Conservation (phyloP, 805 yeast genomes). For the Starmerella scarabaei region DNA sequence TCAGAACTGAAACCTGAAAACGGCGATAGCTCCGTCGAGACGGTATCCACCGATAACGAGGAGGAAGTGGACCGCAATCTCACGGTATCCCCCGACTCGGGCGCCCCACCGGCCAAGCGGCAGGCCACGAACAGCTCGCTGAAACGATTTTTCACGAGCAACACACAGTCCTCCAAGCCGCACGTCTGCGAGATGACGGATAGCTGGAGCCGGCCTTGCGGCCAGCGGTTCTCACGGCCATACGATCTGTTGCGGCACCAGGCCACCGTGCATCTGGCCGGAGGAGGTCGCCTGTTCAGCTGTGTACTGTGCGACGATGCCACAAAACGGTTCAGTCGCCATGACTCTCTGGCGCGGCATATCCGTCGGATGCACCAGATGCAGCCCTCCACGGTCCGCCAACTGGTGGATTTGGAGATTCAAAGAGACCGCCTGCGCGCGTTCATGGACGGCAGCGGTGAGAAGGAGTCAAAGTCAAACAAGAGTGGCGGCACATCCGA, state of each 20-base stretch:
- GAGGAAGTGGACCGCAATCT: too few species aligned
- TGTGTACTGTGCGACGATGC: conserved; percentile 74
- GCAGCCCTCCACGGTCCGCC: background rate
- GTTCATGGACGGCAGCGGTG: too few species aligned
- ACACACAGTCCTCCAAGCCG: background rate
- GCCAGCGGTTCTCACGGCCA: conserved; percentile 75
- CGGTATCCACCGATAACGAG: too few species aligned
- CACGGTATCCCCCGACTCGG: too few species aligned
- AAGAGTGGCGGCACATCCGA: too few species aligned
- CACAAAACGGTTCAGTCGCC: conserved; percentile 24
- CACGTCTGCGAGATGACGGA: conserved; percentile 11
- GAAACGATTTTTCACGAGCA: background rate
- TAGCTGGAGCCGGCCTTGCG: conserved; percentile 34
- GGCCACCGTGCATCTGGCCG: conserved; percentile 83
- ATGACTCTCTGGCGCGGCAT: conserved; percentile 15
- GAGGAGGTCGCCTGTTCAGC: conserved; percentile 58
- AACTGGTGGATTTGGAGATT: background rate
- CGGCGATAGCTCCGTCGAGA: too few species aligned
- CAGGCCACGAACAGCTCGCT: too few species aligned
- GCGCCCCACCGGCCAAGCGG: too few species aligned
- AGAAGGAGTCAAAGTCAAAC: too few species aligned
- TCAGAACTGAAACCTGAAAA: too few species aligned
- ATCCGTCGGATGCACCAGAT: conserved; percentile 12
- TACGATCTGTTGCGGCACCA: conserved; percentile 90
- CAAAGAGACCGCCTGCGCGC: background rate